These are phyloP conservation scores for Umbilicus rupestris DNA, from an alignment of 164 flowering plant species.

Conservation along the genomic window DNA sequence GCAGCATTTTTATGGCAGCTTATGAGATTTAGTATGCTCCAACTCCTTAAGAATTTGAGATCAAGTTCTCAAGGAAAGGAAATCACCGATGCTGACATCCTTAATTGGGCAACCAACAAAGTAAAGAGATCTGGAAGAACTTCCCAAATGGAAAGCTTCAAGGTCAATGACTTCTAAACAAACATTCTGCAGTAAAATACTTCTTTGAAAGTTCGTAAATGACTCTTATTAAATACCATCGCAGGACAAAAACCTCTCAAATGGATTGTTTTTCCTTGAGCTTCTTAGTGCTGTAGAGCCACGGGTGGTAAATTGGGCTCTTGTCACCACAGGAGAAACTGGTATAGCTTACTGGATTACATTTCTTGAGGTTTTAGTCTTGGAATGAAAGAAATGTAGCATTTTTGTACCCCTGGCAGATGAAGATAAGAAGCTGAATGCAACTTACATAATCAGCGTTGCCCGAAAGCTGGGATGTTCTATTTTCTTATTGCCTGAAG, in stretches of 20 bases:
- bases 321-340: conserved; percentile 74
- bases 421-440: conserved; percentile 83
- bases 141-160: conserved; percentile 76
- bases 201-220: background rate
- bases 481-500: conserved; percentile 88
- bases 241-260: conserved; percentile 78
- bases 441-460: conserved; percentile 87
- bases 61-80: conserved; percentile 67
- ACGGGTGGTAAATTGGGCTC: conserved; percentile 89
- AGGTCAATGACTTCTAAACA: conserved; percentile 27
- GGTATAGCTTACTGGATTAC: conserved; percentile 27
- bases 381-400: background rate
- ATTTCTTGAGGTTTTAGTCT: background rate
- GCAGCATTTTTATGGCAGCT: conserved; percentile 94
- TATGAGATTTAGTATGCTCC: conserved; percentile 83
- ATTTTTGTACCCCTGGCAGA: conserved; percentile 23
- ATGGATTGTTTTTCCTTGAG: conserved; percentile 81
- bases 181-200: background rate
- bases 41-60: conserved; percentile 79
- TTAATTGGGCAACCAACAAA: conserved; percentile 76
- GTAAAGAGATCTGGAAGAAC: conserved; percentile 59
- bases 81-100: conserved; percentile 68
- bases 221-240: conserved; percentile 5
- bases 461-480: conserved; percentile 96
- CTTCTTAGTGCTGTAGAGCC: conserved; percentile 85